Base-by-base conservation (phyloP, 768 basidiomycete genomes). In the button mushroom (Agaricus bisporus) region DNA sequence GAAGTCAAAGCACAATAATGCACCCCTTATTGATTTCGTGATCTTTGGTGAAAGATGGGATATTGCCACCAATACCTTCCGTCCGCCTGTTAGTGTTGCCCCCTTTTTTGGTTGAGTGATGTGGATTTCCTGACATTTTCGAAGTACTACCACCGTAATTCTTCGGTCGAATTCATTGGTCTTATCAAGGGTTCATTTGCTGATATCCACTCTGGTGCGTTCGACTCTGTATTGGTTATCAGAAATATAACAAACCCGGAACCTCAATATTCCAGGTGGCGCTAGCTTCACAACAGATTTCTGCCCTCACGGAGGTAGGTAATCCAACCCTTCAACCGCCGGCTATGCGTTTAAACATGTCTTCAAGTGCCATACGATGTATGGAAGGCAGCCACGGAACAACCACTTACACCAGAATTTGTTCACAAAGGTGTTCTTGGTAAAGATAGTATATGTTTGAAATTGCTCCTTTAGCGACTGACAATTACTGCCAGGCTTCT, bases 21-120 rank as follows among this genome's bases (percentile, higher is more conserved):
- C 80, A 2, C 78, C 83, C 9, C 73, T 86, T 11, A 75, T 78
- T 2, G 83, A 85, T 62, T 80, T 86, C 68, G 66, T 85, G 49
- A 79, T 85, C 59, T 84, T 85, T 67, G 76, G 78, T 49, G 76
- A 76, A 4, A 70, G 83, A 50, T 86, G 83, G 83, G 82, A 85
- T 59, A 80, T 85, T 52, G 77, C 82, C 1, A 65, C 60, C 25
- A 62, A 71, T 48, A 83, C 84, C 0, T 85, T 82, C 73, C 69
- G 82, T 9, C 82, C 82, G 22, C 81, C 83, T 5, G 81, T 79
- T 56, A 52, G 73, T 67, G 17, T 32, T 14, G n/a, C 22, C 25
- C 22, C 2, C 11, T 41, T 39, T 10, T 54, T 56, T 32, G 50
- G 39, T 41, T 15, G n/a, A n/a, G 32, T 18, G 20, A 10, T 10